These are phyloP conservation scores for Polyporus arcularius DNA, from an alignment of 768 basidiomycete species.

Conservation along the genomic window DNA sequence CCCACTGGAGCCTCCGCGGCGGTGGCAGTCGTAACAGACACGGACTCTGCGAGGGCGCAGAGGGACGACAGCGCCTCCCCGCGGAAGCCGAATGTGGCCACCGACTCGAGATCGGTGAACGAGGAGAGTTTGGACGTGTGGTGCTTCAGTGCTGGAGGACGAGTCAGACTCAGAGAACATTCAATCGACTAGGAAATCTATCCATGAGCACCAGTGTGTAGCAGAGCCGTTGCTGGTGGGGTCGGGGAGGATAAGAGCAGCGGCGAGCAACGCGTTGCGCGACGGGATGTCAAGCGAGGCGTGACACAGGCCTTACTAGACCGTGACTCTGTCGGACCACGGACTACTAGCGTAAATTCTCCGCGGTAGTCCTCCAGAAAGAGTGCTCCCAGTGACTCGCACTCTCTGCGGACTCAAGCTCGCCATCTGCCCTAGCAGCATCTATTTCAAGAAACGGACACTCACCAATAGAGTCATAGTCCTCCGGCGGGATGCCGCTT, in stretches of 20 bases:
- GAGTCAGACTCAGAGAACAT: not conserved
- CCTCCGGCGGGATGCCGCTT: conserved; percentile 73
- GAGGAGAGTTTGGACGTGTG: conserved; percentile 89
- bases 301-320: no score
- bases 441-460: no score
- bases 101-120: conserved; percentile 69
- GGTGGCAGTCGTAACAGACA: conserved; percentile 76
- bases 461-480: conserved; percentile 80
- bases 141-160: conserved; percentile 74
- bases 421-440: no score
- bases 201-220: no score
- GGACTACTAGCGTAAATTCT: no score
- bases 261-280: no score
- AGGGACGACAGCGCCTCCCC: conserved; percentile 95
- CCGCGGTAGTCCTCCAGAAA: no score
- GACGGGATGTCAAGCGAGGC: no score
- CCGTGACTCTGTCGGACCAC: no score
- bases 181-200: not conserved
- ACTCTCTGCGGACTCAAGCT: no score
- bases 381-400: no score
- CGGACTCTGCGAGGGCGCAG: conserved; percentile 75
- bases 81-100: conserved; percentile 90
- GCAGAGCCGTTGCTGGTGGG: not conserved
- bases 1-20: conserved; percentile 75
- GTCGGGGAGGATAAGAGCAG: not conserved